These are phyloP conservation scores for Podila verticillata DNA, from an alignment of 192 early-diverging fungal species.

Conservation along the genomic window DNA sequence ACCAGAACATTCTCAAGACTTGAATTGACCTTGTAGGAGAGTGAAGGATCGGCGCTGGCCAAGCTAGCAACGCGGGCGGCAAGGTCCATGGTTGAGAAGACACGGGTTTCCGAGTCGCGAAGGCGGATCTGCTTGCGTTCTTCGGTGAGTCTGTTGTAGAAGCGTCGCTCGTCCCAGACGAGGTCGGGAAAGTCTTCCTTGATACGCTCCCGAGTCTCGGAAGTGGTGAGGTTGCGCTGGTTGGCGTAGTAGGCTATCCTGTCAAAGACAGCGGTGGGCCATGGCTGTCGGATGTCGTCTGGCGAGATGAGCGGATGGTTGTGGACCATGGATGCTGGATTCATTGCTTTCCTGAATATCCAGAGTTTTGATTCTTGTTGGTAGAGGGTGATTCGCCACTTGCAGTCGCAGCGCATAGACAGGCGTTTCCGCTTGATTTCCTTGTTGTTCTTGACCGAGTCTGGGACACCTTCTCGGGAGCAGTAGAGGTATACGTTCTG, in stretches of 20 bases:
- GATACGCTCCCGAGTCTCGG: constrained; percentile 56
- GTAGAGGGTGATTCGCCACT: constrained; percentile 67
- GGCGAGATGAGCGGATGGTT: constrained; percentile 64
- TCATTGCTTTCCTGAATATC: constrained; percentile 68
- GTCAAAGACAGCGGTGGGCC: constrained; percentile 61
- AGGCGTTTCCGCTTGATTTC: constrained; percentile 61
- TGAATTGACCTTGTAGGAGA: constrained; percentile 35
- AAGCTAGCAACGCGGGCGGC: constrained; percentile 58
- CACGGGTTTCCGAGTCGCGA: constrained; percentile 54
- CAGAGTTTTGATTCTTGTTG: constrained; percentile 62
- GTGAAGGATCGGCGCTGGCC: constrained; percentile 28
- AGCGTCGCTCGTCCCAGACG: constrained; percentile 66
- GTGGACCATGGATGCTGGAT: constrained; percentile 62
- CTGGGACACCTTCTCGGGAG: constrained; percentile 66
- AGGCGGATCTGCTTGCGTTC: constrained; percentile 59
- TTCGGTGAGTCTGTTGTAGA: constrained; percentile 63
- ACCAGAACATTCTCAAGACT: constrained; percentile 37
- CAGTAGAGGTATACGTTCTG: constrained; percentile 71
- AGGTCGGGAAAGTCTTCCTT: constrained; percentile 63
- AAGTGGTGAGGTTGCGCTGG: constrained; percentile 54
- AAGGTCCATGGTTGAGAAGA: constrained; percentile 51
- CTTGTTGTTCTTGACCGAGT: constrained; percentile 62
- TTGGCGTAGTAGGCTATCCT: constrained; percentile 61
- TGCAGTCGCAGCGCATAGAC: constrained; percentile 66
- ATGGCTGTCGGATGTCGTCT: constrained; percentile 61